Percentiles rank a stretch among this genome's conserved stretches.
Conservation (phyloP, 1,139 yeast genomes). For the Ogataea hybrid region DNA sequence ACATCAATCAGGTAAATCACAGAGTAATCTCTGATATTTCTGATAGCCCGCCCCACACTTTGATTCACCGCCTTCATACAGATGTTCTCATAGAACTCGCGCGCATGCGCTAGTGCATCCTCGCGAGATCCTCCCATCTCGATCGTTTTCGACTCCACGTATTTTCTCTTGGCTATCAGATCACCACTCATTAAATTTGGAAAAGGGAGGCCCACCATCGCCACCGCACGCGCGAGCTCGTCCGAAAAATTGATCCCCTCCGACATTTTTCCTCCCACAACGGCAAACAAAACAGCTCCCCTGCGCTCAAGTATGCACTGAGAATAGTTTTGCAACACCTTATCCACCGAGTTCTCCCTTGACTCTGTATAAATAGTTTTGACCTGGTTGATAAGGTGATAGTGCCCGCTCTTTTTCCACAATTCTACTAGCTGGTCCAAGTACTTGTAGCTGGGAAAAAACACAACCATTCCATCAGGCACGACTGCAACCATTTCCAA, state of each 20-base stretch:
- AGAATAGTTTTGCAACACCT: conserved; percentile 51
- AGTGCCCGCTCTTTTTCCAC: conserved; percentile 47
- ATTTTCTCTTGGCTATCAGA: conserved; percentile 67
- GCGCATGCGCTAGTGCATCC: conserved; percentile 47
- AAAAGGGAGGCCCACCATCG: conserved; percentile 87
- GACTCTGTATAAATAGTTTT: conserved; percentile 63
- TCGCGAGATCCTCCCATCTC: conserved; percentile 40
- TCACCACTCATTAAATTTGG: conserved; percentile 88
- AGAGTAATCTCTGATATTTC: conserved; percentile 82
- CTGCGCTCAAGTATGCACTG: conserved; percentile 29
- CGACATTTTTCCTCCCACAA: conserved; percentile 91
- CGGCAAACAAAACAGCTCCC: conserved; percentile 77
- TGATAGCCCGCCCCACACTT: conserved; percentile 87
- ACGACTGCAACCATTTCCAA: conserved; percentile 42
- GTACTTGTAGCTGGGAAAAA: conserved; percentile 84
- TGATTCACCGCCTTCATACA: conserved; percentile 95
- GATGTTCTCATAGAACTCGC: conserved; percentile 74
- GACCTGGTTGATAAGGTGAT: conserved; percentile 33
- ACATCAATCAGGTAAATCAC: conserved; percentile 68
- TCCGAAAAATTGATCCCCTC: conserved; percentile 95
- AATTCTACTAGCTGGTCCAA: conserved; percentile 45
- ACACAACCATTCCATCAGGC: conserved; percentile 77
- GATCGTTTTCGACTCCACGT: conserved; percentile 48
- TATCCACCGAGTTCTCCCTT: conserved; percentile 42
- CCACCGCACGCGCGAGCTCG: conserved; percentile 79